These are phyloP conservation scores for Mycena maculata DNA, from an alignment of 768 basidiomycete species.

Conservation along the genomic window DNA sequence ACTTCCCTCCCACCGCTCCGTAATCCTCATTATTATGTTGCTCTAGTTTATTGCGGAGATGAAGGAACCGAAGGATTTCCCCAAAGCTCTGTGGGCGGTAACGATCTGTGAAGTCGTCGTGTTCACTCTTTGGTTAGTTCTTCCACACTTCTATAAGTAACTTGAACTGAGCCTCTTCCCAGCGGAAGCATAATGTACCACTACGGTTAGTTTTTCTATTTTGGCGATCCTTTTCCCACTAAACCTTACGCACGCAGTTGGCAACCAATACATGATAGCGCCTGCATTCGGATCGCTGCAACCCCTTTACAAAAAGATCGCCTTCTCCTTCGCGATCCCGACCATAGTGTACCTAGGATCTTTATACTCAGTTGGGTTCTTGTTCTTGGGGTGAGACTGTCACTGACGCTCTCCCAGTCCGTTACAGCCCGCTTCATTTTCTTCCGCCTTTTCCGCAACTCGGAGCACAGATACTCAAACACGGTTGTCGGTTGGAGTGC, in stretches of 20 bases:
- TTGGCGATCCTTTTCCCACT: background rate
- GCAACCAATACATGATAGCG: constrained; percentile 57
- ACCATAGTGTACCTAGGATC: constrained; percentile 59
- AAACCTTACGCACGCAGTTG: constrained; percentile 12
- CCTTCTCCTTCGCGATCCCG: constrained; percentile 59
- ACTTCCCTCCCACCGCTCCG: background rate
- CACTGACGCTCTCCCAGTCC: constrained; percentile 39
- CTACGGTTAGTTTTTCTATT: constrained; percentile 28
- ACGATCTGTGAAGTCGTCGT: constrained; percentile 56
- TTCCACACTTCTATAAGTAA: background rate
- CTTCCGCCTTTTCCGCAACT: constrained; percentile 55
- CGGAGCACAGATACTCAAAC: constrained; percentile 47
- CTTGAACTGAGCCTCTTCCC: background rate
- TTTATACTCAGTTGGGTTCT: constrained; percentile 51
- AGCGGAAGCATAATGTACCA: constrained; percentile 57
- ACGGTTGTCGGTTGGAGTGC: constrained; percentile 34
- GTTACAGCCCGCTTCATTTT: constrained; percentile 58
- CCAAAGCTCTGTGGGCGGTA: constrained; percentile 58
- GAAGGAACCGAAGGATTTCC: constrained; percentile 60
- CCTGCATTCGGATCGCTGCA: constrained; percentile 57
- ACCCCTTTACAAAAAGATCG: constrained; percentile 52
- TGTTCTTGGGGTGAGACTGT: background rate
- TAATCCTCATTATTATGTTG: constrained; percentile 29
- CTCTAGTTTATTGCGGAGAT: constrained; percentile 58
- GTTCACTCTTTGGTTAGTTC: constrained; percentile 47